Evolutionary conservation across 305 asterid species (phyloP).

Genomic region (Coffea humblotiana): DNA sequence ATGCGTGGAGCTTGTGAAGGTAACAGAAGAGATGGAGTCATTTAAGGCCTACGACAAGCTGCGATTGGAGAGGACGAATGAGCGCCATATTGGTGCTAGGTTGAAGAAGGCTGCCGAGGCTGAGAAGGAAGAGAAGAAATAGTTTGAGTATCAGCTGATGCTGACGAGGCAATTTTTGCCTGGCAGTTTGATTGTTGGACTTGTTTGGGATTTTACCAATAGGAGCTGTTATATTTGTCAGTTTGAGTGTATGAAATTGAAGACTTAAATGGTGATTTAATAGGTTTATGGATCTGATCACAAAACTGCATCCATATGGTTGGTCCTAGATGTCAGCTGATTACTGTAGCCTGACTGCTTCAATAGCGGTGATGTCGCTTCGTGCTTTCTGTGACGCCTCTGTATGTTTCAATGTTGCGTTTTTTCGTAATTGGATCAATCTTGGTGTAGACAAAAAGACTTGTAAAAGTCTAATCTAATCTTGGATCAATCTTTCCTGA

Average conservation of each 20-base stretch:
- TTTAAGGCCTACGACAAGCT: slow-evolving; percentile 83
- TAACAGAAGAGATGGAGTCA: slow-evolving; percentile 67
- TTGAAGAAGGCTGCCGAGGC: slow-evolving; percentile 93
- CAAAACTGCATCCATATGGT: background rate
- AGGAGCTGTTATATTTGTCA: background rate
- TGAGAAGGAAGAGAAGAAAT: slow-evolving; percentile 89
- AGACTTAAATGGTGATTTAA: background rate
- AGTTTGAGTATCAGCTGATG: slow-evolving; percentile 11
- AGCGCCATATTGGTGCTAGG: slow-evolving; percentile 68
- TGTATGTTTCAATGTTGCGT: no score
- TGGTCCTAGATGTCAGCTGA: background rate
- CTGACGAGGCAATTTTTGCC: background rate
- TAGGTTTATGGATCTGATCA: background rate
- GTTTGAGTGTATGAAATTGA: slow-evolving; percentile 1
- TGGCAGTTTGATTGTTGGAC: background rate
- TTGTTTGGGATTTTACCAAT: background rate
- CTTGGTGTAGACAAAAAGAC: no score
- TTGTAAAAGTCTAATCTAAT: no score
- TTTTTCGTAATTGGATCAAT: no score
- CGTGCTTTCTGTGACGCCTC: background rate
- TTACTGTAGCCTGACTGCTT: background rate
- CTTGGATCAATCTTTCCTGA: no score
- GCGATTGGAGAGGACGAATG: slow-evolving; percentile 66
- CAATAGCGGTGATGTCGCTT: background rate
- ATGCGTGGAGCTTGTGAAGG: slow-evolving; percentile 68